Percentiles rank a stretch among this genome's conserved stretches.
Conservation (phyloP, 768 basidiomycete species). For the Arthromyces matolae region DNA sequence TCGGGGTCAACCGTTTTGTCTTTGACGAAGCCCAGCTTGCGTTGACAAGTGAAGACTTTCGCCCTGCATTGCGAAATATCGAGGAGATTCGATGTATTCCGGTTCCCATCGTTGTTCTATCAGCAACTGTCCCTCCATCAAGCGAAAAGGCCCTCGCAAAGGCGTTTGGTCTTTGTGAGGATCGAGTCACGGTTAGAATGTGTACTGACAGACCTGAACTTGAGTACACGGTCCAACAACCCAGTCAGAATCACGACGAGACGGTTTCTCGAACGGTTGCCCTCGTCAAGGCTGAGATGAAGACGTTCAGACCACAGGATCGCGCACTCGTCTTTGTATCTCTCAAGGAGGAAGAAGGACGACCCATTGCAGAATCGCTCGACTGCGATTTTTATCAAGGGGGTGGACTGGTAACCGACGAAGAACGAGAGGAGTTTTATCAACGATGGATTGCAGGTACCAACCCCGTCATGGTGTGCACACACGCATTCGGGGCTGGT, state of each 20-base stretch:
- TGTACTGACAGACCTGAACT: neutral
- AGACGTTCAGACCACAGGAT: neutral
- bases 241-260: neutral
- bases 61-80: neutral
- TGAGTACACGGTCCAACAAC: neutral
- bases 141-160: neutral
- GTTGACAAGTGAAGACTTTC: neutral
- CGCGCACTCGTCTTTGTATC: neutral
- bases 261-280: neutral
- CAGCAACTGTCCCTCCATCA: neutral
- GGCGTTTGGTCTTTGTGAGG: neutral
- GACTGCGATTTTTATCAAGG: slow-evolving; percentile 1
- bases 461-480: neutral
- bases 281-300: neutral
- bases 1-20: neutral
- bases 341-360: neutral
- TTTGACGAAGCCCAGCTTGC: neutral
- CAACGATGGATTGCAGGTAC: neutral
- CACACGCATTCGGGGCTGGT: neutral
- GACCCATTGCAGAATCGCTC: neutral
- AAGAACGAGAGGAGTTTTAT: neutral
- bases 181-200: neutral
- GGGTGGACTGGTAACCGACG: neutral
- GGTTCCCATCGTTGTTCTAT: neutral
- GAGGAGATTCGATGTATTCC: neutral